Base-by-base conservation (phyloP, 23 red algal species). In the Gracilaria domingensis region DNA sequence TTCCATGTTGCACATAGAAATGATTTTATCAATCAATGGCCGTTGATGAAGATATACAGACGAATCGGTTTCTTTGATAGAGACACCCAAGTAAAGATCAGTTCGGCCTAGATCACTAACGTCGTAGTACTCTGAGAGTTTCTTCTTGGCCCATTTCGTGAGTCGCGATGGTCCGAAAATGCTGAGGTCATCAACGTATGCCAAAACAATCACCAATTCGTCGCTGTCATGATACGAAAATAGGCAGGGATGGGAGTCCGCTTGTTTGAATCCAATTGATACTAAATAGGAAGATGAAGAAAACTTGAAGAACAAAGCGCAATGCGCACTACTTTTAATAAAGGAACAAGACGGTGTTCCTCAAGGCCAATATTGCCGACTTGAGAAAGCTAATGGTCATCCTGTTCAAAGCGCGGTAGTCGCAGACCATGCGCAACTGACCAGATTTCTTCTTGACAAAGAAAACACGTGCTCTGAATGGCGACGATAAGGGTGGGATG, bases 91-190 rank as follows among this genome's bases (percentile, higher is more conserved):
- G 78, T 82, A 82, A 5, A 56, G 0, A 56, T 56, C 6, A 11
- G 44, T 55, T 82, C 32, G 6, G 7, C 54, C 78, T 12, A 82
- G 54, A 55, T 60, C 39, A 12, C 7, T 8, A 1, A 56, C 44
- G 8, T 82, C 37, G 56, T 12, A 82, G 11, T 82, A 33, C 11
- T 55, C 9, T 23, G 8, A 82, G 13, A 82, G 42, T 60, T 82
- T 60, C n/a, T 5, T 23, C 29, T 82, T 56, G 38, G 21, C 25
- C 20, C 11, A 25, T 30, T 45, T 32, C 14, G 0, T 37, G 66
- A 0, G n/a, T n/a, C n/a, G n/a, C n/a, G n/a, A n/a, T n/a, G n/a
- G 58, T 67, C 84, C 84, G 75, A 87, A 87, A 8, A 87, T 73
- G 20, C 13, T 36, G n/a, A 87, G 11, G 25, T 87, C 84, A 48